Conservation (phyloP, 768 basidiomycete genomes). For the Rhizopogon sp. region DNA sequence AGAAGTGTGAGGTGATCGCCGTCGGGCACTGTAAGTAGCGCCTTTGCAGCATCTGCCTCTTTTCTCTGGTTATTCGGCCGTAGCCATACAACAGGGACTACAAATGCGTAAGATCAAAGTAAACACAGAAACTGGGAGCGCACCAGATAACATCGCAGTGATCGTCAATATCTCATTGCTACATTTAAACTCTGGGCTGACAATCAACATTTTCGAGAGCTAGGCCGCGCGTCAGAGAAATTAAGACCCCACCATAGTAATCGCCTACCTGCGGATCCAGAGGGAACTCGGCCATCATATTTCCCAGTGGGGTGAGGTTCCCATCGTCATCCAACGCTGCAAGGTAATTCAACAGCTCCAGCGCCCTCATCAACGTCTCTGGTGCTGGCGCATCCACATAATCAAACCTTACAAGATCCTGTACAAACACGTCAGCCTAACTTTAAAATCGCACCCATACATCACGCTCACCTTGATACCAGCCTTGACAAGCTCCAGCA, state of each 20-base stretch:
- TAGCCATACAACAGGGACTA: constrained; percentile 87
- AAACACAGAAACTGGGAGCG: not conserved
- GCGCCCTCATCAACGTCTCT: constrained; percentile 94
- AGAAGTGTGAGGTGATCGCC: constrained; percentile 95
- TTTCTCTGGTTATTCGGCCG: constrained; percentile 83
- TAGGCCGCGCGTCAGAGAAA: constrained; percentile 3
- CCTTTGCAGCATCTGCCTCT: constrained; percentile 92
- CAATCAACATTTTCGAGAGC: constrained; percentile 91
- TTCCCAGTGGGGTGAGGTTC: constrained; percentile 79
- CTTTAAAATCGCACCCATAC: not conserved
- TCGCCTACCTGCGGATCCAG: constrained; percentile 85
- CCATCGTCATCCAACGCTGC: constrained; percentile 94
- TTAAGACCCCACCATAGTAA: not conserved
- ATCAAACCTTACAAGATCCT: constrained; percentile 83
- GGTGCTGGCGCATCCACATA: constrained; percentile 93
- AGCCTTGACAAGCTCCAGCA: constrained; percentile 90
- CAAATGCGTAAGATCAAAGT: not conserved
- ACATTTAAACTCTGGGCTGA: constrained; percentile 92
- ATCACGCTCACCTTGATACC: constrained; percentile 66
- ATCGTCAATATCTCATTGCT: constrained; percentile 95
- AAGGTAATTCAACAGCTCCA: constrained; percentile 90
- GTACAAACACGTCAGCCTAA: not conserved
- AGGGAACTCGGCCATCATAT: constrained; percentile 96
- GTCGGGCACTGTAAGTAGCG: constrained; percentile 81
- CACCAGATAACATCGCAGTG: constrained; percentile 93